A percentile compares a stretch with the other conserved stretches of the same genome.
phyloP scores from a whole-genome alignment of 768 basidiomycete genomes.

The Termitomyces sp. region DNA sequence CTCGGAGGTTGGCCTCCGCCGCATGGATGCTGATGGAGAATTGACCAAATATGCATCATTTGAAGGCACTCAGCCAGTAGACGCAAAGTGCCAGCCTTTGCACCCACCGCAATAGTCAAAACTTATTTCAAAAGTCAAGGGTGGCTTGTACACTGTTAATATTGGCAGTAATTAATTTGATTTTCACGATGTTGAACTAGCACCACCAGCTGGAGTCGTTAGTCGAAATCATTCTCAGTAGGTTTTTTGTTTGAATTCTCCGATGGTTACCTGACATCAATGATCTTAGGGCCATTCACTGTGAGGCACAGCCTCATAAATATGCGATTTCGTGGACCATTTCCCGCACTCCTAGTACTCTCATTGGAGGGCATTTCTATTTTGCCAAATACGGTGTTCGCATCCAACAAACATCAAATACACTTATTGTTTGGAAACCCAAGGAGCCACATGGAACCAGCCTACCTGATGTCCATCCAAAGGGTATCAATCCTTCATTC shows the following conservation, averaged over 20 bases:
- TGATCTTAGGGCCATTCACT: constrained; percentile 9
- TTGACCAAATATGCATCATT: background rate
- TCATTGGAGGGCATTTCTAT: no score
- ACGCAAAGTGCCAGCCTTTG: no score
- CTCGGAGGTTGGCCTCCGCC: background rate
- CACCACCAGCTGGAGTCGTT: constrained; percentile 6
- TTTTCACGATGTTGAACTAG: constrained; percentile 11
- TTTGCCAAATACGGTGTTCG: no score
- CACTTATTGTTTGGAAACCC: background rate
- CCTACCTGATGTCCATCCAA: background rate
- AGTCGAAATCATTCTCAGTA: constrained; percentile 15
- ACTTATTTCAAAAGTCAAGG: no score
- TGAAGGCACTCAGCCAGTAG: background rate
- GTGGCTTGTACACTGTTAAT: background rate
- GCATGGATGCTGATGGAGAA: background rate
- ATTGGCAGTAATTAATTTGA: background rate
- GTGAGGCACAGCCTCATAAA: constrained; percentile 14
- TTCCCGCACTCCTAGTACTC: no score
- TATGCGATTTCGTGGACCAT: constrained; percentile 3
- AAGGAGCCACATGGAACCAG: background rate
- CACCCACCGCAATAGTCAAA: no score
- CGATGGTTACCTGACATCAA: no score
- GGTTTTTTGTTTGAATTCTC: background rate
- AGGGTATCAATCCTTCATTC: background rate
- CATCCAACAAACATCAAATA: background rate